phyloP scores from a whole-genome alignment of 768 basidiomycete genomes.

The Lentinula sp. region DNA sequence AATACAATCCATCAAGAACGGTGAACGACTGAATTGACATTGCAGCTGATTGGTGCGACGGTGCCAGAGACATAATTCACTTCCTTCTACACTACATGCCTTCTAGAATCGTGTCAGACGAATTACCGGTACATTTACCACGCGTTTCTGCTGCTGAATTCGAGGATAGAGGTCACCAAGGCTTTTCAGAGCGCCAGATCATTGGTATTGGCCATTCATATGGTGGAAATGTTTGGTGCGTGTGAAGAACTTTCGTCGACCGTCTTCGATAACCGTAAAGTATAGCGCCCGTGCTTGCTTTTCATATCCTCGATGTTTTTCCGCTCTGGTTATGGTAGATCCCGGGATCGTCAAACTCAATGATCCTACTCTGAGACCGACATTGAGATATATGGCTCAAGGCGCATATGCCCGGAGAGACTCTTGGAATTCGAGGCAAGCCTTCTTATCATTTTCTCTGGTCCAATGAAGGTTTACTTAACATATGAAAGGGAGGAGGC shows the following conservation, averaged over 20 bases:
- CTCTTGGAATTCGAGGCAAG: constrained; percentile 36
- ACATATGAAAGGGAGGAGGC: constrained; percentile 53
- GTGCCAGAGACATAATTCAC: constrained; percentile 70
- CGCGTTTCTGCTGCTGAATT: constrained; percentile 39
- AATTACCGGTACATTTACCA: constrained; percentile 47
- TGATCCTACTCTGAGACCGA: constrained; percentile 14
- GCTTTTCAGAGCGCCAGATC: constrained; percentile 48
- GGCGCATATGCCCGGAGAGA: constrained; percentile 55
- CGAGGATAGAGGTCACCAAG: constrained; percentile 33
- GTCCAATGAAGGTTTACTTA: background rate
- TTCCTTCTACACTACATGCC: constrained; percentile 71
- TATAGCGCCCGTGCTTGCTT: constrained; percentile 58
- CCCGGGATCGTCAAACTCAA: constrained; percentile 51
- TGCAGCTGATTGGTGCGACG: constrained; percentile 62
- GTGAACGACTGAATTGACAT: background rate
- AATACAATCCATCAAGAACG: background rate
- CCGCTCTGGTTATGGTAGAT: constrained; percentile 69
- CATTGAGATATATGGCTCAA: constrained; percentile 18
- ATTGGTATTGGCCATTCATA: constrained; percentile 79
- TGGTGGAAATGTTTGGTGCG: constrained; percentile 76
- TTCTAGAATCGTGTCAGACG: constrained; percentile 17
- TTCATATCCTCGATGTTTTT: constrained; percentile 59
- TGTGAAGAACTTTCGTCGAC: constrained; percentile 7
- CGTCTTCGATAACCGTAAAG: background rate
- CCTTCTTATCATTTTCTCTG: background rate